A percentile compares a stretch with the other conserved stretches of the same genome.
Conservation (phyloP, 2,329 filamentous ascomycete genomes). For the Rhinocladiella similis region DNA sequence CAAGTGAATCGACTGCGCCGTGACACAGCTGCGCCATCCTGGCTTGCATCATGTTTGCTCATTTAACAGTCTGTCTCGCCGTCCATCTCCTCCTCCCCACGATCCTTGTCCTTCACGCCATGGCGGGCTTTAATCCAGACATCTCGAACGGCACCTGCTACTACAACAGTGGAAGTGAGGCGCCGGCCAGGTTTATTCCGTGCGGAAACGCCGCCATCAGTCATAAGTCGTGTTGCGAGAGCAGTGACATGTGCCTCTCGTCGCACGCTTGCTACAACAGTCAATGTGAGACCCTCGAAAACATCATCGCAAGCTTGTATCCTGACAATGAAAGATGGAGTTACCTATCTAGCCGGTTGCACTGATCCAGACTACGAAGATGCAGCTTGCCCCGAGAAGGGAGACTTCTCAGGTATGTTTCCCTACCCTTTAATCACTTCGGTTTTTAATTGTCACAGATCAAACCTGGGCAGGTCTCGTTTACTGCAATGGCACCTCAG, state of each 20-base stretch:
- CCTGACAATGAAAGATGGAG: conserved; percentile 19
- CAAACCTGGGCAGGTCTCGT: conserved; percentile 26
- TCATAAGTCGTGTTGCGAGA: conserved; percentile 28
- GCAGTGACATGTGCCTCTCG: conserved; percentile 24
- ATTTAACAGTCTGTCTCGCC: background rate
- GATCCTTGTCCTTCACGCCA: conserved; percentile 4
- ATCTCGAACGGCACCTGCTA: conserved; percentile 30
- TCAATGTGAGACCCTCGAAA: conserved; percentile 8
- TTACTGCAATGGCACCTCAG: conserved; percentile 26
- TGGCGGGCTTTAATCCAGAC: conserved; percentile 23
- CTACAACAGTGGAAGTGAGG: conserved; percentile 19
- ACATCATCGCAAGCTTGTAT: background rate
- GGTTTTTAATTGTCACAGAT: conserved; percentile 7
- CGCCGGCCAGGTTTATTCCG: conserved; percentile 25
- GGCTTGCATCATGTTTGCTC: conserved; percentile 5
- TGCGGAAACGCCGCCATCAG: conserved; percentile 27
- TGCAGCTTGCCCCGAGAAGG: conserved; percentile 24
- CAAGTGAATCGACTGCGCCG: background rate
- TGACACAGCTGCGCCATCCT: conserved; percentile 7
- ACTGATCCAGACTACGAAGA: conserved; percentile 27
- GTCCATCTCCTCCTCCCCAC: background rate
- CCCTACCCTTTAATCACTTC: background rate
- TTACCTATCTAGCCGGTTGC: conserved; percentile 30
- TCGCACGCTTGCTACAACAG: conserved; percentile 28
- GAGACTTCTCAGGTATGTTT: conserved; percentile 11